phyloP scores from a whole-genome alignment of 225 moss, liverwort and hornwort species.

The Sphagnum contortum region DNA sequence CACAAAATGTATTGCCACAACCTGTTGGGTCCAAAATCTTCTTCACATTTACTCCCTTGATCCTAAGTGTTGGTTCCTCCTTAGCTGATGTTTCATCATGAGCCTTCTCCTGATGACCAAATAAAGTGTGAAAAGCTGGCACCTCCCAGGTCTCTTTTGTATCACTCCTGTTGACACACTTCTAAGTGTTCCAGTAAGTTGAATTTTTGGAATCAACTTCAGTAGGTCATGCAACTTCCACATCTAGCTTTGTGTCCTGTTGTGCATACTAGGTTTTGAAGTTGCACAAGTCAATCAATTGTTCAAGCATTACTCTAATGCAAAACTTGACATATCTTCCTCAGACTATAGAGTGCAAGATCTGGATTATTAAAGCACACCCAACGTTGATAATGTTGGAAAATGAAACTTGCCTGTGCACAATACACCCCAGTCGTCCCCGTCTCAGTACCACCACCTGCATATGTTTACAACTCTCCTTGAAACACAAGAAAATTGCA shows the following conservation, averaged over 20 bases:
- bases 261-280: too few species aligned
- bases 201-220: too few species aligned
- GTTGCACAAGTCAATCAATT: too few species aligned
- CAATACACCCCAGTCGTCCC: conserved; percentile 73
- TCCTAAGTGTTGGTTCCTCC: conserved; percentile 7
- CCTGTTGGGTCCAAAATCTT: conserved; percentile 75
- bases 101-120: conserved; percentile 5
- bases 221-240: too few species aligned
- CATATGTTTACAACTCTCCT: conserved; percentile 1
- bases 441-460: conserved; percentile 86
- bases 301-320: too few species aligned
- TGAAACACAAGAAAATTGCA: too few species aligned
- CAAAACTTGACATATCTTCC: too few species aligned
- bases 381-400: too few species aligned
- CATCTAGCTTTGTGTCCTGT: too few species aligned
- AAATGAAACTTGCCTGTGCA: conserved; percentile 51
- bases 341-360: neutral
- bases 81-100: conserved; percentile 4
- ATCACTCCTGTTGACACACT: conserved; percentile 41
- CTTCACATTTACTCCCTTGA: conserved; percentile 29
- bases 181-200: too few species aligned
- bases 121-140: conserved; percentile 61
- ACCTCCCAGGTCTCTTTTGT: conserved; percentile 90
- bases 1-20: conserved; percentile 88
- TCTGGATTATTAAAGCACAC: neutral